Base-by-base conservation (phyloP, 495 filamentous ascomycete genomes). In the Achaetomiella virescens region DNA sequence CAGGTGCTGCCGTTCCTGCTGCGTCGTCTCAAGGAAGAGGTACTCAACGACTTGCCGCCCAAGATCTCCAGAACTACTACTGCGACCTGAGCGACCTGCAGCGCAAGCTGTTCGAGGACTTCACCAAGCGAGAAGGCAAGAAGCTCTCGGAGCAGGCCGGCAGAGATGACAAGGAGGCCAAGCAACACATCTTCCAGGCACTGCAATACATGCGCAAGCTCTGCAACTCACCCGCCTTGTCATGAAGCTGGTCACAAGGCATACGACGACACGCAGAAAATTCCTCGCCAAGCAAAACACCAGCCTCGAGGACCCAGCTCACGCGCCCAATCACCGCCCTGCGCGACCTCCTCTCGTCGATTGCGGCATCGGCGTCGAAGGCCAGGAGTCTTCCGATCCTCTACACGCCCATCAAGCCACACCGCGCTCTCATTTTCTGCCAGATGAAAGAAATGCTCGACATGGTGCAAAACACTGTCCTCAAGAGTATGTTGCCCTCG, bases 371-470 rank as follows among this genome's bases (percentile, higher is more conserved):
- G 93, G 93, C 50, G 75, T 83, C 31, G 80, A 85, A 21, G 83
- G 83, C 3, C 80, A 84, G 2, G 88, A 85, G 49, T 80, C 84
- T 14, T 86, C 78, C 27, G 79, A 78, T 52, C 76, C 76, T 6
- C 70, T 78, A 78, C 62, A 74, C 80, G 67, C 91, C 89, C 44
- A 92, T 97, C 68, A 92, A 89, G 59, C 93, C 90, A 5, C 93
- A 98, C 61, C 88, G 93, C 40, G 95, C 95, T 2, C 81, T 98
- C 49, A 87, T 98, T 61, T 98, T 98, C 78, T 98, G 92, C 64
- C 93, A 98, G 66, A 95, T 97, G 88, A 97, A 97, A 68, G 95
- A 97, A 69, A 98, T 97, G 95, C 77, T 97, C 18, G 95, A 97
- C 67, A 96, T 97, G 77, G 95, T 98, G 11, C 91, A 97, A 65